Conservation (phyloP, 1,284 basidiomycete species). For the Ustilago sp. region DNA sequence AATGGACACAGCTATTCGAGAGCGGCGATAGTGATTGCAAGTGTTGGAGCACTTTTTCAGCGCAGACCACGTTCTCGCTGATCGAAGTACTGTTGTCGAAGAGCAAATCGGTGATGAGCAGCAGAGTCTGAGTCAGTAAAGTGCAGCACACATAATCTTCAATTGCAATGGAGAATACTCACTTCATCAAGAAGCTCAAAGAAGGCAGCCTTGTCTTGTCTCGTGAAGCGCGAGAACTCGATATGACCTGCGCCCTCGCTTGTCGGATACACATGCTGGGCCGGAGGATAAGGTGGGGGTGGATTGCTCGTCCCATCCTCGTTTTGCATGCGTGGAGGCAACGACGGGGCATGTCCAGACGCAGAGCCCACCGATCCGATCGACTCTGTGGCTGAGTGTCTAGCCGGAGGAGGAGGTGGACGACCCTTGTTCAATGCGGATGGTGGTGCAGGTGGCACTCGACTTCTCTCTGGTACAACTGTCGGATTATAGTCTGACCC, state of each 20-base stretch:
- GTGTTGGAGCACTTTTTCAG: slow-evolving; percentile 5
- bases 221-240: slow-evolving; percentile 58
- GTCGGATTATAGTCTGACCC: slow-evolving; percentile 21
- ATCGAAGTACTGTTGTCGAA: slow-evolving; percentile 31
- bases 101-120: too few species aligned
- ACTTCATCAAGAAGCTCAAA: slow-evolving; percentile 61
- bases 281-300: slow-evolving; percentile 50
- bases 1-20: neutral
- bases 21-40: neutral
- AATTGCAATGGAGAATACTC: neutral
- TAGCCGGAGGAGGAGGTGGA: slow-evolving; percentile 39
- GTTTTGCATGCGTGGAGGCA: slow-evolving; percentile 59
- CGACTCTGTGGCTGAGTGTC: slow-evolving; percentile 16
- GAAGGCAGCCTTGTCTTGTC: slow-evolving; percentile 60
- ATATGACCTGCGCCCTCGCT: slow-evolving; percentile 32
- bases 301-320: slow-evolving; percentile 52
- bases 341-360: slow-evolving; percentile 22
- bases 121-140: neutral
- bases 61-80: slow-evolving; percentile 33
- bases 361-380: neutral
- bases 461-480: slow-evolving; percentile 34
- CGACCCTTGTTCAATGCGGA: slow-evolving; percentile 24
- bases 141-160: neutral
- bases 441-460: slow-evolving; percentile 33
- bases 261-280: slow-evolving; percentile 27